These are phyloP conservation scores for Rhododendron kiyosumense DNA, from an alignment of 148 eudicot species.

Conservation along the genomic window DNA sequence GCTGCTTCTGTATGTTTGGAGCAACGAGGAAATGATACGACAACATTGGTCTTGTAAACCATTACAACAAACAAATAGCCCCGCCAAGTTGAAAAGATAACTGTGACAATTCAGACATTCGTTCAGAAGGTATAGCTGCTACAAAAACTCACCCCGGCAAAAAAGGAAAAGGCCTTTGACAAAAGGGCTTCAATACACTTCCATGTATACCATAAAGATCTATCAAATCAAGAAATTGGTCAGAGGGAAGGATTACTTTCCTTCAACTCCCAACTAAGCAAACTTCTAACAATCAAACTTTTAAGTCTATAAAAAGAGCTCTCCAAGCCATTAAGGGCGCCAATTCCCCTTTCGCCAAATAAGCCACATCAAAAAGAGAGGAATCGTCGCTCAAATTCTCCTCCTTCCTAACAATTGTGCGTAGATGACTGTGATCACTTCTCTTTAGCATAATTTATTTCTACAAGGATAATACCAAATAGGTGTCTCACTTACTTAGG, in stretches of 20 bases:
- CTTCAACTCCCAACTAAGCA: not conserved
- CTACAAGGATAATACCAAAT: not conserved
- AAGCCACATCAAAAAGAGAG: not conserved
- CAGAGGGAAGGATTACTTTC: not conserved
- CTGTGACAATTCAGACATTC: constrained; percentile 35
- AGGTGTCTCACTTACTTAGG: not conserved
- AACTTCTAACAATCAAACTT: not conserved
- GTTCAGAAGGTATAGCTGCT: not conserved
- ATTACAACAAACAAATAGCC: constrained; percentile 58
- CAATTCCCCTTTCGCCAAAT: too few species aligned
- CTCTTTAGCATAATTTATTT: not conserved
- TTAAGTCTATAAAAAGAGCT: not conserved
- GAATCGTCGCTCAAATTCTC: not conserved
- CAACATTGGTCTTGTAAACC: constrained; percentile 81
- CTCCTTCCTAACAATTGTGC: not conserved
- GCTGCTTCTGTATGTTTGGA: constrained; percentile 42
- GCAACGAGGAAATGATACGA: constrained; percentile 57
- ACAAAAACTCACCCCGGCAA: not conserved
- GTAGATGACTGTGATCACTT: not conserved
- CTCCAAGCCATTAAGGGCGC: too few species aligned
- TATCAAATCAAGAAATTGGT: not conserved
- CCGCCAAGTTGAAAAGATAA: constrained; percentile 77
- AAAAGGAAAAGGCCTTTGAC: not conserved
- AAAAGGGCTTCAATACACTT: not conserved
- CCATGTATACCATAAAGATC: not conserved